These are phyloP conservation scores for Diplodia mutila DNA, from an alignment of 2,329 filamentous ascomycete species.

Conservation along the genomic window DNA sequence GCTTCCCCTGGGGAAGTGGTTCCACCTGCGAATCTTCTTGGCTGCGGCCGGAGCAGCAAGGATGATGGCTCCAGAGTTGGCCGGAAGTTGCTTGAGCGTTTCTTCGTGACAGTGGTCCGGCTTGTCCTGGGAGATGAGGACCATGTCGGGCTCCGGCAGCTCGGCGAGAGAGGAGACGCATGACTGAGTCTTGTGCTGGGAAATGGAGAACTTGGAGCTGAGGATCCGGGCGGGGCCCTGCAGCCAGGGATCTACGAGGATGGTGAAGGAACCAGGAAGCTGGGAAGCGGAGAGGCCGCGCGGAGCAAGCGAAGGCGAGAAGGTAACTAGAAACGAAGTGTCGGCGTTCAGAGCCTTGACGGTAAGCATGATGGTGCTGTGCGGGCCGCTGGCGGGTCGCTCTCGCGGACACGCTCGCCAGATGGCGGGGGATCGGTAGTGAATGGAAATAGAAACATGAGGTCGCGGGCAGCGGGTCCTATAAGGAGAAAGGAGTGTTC, in stretches of 20 bases:
- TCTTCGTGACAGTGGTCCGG: conserved; percentile 72
- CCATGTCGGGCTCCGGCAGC: conserved; percentile 58
- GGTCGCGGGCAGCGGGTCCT: conserved; percentile 4
- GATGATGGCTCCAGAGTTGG: conserved; percentile 62
- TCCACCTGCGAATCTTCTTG: conserved; percentile 68
- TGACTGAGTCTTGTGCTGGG: conserved; percentile 58
- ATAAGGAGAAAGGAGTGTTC: conserved; percentile 19
- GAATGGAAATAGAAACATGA: conserved; percentile 16
- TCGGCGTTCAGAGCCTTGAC: conserved; percentile 68
- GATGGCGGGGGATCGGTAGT: neutral
- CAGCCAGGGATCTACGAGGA: conserved; percentile 75
- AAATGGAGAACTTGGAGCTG: conserved; percentile 64
- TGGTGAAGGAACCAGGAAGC: conserved; percentile 60
- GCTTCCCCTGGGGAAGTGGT: conserved; percentile 63
- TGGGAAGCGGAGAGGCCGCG: conserved; percentile 40
- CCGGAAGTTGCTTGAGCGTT: conserved; percentile 67
- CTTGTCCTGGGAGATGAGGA: conserved; percentile 64
- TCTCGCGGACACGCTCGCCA: neutral
- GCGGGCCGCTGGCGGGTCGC: neutral
- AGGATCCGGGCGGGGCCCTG: conserved; percentile 63
- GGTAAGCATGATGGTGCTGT: conserved; percentile 61
- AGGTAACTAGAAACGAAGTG: conserved; percentile 67
- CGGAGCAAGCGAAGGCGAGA: conserved; percentile 58
- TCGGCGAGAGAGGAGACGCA: conserved; percentile 62
- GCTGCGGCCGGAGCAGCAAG: conserved; percentile 68